Evolutionary conservation across 106 monocot genomes (phyloP), one percentile per base, ranked within the genome.

Genomic region (Dioscorea alata): DNA sequence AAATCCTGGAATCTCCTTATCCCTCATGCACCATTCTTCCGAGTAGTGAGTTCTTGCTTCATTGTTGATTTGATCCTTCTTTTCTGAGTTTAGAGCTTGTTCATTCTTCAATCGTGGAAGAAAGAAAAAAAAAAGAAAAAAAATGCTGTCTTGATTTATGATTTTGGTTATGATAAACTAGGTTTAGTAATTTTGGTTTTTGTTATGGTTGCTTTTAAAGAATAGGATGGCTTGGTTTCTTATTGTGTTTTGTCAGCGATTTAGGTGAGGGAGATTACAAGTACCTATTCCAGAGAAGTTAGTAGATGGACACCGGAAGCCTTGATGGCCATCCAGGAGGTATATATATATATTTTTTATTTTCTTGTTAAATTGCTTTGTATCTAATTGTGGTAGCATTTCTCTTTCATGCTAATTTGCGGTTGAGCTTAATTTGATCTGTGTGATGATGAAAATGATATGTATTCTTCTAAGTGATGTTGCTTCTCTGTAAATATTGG

Each of bases 191-290:
- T 10, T 42, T 18, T 71, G 49, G 16, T 50, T 48, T 71, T 23
- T 23, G 23, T 12, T 35, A 19, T 49, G 7, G 19, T 58, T 31
- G 9, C 31, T 4, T 59, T 32, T 68, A 42, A 33, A 49, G 31
- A 65, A 48, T 54, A 42, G 42, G 42, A 6, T 42, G 6, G 42
- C 9, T 42, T 42, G 42, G 6, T 5, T 15, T 71, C 35, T 62
- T 12, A 50, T 54, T 33, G 6, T 33, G 17, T 28, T 53, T 50
- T 23, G 23, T 68, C n/a, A 23, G 35, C 42, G 13, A 32, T 16
- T 35, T 48, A 83, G 83, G 83, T 78, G 10, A 83, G 33, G 66
- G 83, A 83, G 79, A 71, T 79, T 19, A 79, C 74, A 33, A 59
- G n/a, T 15, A 62, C 22, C 61, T 61, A 67, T 21, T 74, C 74